Base-by-base conservation (phyloP, 306 rosid genomes). In the Trifolium pratense region DNA sequence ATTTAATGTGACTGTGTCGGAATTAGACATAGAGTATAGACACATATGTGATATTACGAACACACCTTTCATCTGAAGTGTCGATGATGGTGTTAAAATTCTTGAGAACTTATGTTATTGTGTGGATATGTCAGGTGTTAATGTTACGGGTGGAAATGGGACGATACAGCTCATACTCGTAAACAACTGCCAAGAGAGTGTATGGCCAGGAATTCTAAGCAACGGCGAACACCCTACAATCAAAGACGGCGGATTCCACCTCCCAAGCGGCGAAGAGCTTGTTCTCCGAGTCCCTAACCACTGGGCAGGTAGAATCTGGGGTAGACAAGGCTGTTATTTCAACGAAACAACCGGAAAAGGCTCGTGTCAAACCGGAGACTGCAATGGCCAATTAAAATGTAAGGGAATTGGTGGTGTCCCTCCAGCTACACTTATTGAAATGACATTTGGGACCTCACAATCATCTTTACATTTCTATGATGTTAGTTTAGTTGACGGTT, bases 301-400 rank as follows among this genome's bases (percentile, higher is more conserved):
- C 6, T 90, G 98, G 98, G 86, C 96, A 1, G 96, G 95, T 9
- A 81, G 96, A 82, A 78, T 90, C 0, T 90, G 92, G 94, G 92
- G 91, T 0, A 85, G 96, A 84, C 88, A 87, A 74, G 97, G 92
- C 11, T 90, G 92, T 31, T 71, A n/a, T 62, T 92, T 90, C 17
- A 65, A 85, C 10, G 12, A 43, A 25, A 9, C 29, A 66, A 84
- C 90, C 0, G 88, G 86, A 1, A 78, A 43, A 60, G 93, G 96
- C 1, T 61, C 46, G 0, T 92, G 97, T 70, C 80, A 84, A 64
- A 89, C 89, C 0, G 93, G 92, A 1, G 94, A 90, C 37, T 92
- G 97, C 7, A 86, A 78, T 0, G 94, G 91, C 0, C 85, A 80
- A 9, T 34, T 92, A 13, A 80, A 81, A 10, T 92, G 97, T 80